Conservation (phyloP, 352 stramenopile species). For the Globisporangium acanthophoron region DNA sequence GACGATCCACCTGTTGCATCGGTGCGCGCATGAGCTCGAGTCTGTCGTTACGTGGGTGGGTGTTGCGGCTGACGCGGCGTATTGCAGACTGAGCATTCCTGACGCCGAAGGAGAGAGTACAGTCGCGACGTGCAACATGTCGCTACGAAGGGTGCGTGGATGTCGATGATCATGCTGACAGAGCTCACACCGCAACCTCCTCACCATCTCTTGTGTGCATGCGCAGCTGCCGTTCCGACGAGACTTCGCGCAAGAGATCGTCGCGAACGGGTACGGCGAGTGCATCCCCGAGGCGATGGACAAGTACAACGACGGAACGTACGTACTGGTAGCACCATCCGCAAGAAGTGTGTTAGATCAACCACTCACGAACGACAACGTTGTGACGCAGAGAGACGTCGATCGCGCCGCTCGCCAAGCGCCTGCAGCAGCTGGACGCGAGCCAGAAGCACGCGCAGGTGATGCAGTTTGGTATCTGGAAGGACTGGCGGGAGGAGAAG, state of each 20-base stretch:
- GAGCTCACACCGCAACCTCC: neutral
- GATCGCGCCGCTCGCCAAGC: constrained; percentile 25
- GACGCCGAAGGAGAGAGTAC: constrained; percentile 15
- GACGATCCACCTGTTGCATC: constrained; percentile 49
- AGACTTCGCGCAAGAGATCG: constrained; percentile 59
- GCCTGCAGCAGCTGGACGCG: constrained; percentile 42
- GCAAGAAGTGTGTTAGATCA: no score
- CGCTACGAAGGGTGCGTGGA: constrained; percentile 32
- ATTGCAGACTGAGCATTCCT: constrained; percentile 10
- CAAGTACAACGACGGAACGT: constrained; percentile 65
- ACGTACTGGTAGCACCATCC: constrained; percentile 10
- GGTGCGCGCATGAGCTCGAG: constrained; percentile 21
- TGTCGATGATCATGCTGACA: neutral
- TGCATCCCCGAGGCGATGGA: constrained; percentile 51
- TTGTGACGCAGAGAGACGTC: neutral
- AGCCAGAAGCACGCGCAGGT: constrained; percentile 61
- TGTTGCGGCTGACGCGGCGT: neutral
- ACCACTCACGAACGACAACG: neutral
- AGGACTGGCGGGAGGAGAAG: constrained; percentile 68
- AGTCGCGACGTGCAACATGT: constrained; percentile 52
- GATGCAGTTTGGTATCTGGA: constrained; percentile 83
- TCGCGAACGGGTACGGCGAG: constrained; percentile 53
- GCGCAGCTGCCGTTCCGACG: constrained; percentile 36
- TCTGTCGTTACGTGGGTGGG: neutral
- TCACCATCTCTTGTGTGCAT: neutral